phyloP scores from a whole-genome alignment of 1,284 basidiomycete species.

The Kwoniella shivajii region DNA sequence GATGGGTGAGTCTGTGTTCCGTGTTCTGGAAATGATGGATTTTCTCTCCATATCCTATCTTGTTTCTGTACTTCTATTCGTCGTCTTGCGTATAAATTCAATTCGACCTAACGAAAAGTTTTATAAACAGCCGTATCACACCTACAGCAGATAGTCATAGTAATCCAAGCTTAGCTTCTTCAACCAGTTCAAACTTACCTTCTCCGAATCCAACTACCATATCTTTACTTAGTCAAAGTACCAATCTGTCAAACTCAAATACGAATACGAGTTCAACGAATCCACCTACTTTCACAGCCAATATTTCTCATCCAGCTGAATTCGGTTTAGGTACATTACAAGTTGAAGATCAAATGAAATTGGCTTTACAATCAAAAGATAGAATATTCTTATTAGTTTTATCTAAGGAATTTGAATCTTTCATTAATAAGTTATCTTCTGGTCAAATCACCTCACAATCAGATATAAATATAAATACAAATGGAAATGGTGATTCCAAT shows the following conservation, averaged over 20 bases:
- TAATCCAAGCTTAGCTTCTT: slow-evolving; percentile 2
- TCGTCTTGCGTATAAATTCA: too few relatives aligned
- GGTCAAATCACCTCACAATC: slow-evolving; percentile 14
- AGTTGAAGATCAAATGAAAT: slow-evolving; percentile 45
- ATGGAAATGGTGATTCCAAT: too few relatives aligned
- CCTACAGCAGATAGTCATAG: slow-evolving; percentile 11
- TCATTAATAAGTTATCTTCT: slow-evolving; percentile 27
- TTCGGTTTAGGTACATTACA: slow-evolving; percentile 37
- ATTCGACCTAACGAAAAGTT: too few relatives aligned
- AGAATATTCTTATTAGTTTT: slow-evolving; percentile 46
- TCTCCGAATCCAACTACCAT: slow-evolving; percentile 21
- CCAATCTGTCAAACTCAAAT: slow-evolving; percentile 5
- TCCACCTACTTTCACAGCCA: slow-evolving; percentile 11
- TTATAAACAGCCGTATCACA: slow-evolving; percentile 15
- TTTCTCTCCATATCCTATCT: too few relatives aligned
- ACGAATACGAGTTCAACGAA: slow-evolving; percentile 9
- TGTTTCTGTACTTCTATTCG: too few relatives aligned
- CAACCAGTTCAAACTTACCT: slow-evolving; percentile 6
- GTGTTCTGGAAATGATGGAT: too few relatives aligned
- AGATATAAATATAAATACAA: neutral
- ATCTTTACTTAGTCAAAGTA: slow-evolving; percentile 7
- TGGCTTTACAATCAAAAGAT: slow-evolving; percentile 41
- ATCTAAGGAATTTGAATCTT: slow-evolving; percentile 47
- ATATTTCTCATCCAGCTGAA: slow-evolving; percentile 31
- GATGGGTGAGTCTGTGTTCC: slow-evolving; percentile 8